A percentile compares a stretch with the other conserved stretches of the same genome.
These are phyloP conservation scores for Bipolaris zeicola DNA, from an alignment of 2,329 filamentous ascomycete genomes.

Conservation along the genomic window DNA sequence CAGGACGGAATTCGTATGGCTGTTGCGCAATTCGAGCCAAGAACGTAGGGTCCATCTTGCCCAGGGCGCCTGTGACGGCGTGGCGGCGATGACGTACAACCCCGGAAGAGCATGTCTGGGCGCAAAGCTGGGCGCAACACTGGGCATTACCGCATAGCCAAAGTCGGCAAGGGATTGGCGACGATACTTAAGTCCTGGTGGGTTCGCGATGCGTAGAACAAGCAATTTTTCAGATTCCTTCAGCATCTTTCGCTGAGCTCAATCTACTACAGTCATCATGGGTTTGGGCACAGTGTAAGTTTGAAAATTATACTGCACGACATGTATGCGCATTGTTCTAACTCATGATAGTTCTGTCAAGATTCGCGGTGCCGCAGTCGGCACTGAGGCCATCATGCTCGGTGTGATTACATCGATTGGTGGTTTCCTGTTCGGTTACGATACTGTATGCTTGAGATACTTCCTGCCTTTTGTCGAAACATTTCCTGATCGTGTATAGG, in stretches of 20 bases:
- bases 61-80: slow-evolving; percentile 21
- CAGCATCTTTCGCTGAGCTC: slow-evolving; percentile 1
- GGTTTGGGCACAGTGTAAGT: slow-evolving; percentile 32
- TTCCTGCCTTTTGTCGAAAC: neutral
- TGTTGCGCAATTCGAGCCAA: slow-evolving; percentile 23
- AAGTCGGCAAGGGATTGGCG: slow-evolving; percentile 16
- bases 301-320: neutral
- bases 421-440: slow-evolving; percentile 68
- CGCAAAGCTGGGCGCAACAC: slow-evolving; percentile 27
- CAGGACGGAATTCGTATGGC: slow-evolving; percentile 22
- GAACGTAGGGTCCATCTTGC: slow-evolving; percentile 11
- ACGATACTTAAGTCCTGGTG: slow-evolving; percentile 22
- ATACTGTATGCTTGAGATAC: slow-evolving; percentile 52
- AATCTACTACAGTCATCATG: slow-evolving; percentile 24
- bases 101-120: slow-evolving; percentile 25
- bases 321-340: slow-evolving; percentile 4
- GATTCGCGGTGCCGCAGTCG: slow-evolving; percentile 40
- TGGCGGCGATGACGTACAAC: slow-evolving; percentile 32
- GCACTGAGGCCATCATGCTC: slow-evolving; percentile 56
- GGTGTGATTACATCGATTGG: slow-evolving; percentile 63
- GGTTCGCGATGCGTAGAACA: slow-evolving; percentile 4
- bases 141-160: slow-evolving; percentile 33
- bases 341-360: slow-evolving; percentile 30
- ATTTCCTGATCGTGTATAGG: slow-evolving; percentile 15
- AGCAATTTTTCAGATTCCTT: slow-evolving; percentile 7